Evolutionary conservation across 1,139 yeast species (phyloP).

Genomic region (Debaryomyces nepalensis): DNA sequence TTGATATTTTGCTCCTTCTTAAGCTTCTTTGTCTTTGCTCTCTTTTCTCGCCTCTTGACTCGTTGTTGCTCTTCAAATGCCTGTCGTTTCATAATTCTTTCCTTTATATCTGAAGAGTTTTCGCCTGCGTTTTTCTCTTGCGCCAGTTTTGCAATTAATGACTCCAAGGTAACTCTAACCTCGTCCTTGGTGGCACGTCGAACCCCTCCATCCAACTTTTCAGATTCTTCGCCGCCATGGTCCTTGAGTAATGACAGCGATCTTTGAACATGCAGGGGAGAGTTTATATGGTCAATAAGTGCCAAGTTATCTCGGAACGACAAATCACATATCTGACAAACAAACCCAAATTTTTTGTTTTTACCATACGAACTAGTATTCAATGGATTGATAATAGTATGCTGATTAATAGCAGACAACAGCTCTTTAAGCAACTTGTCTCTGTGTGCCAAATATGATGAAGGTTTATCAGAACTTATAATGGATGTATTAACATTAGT

Average conservation of each 20-base stretch:
- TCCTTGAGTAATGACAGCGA: conserved; percentile 36
- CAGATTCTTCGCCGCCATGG: conserved; percentile 33
- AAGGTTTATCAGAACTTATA: conserved; percentile 23
- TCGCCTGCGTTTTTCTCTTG: conserved; percentile 16
- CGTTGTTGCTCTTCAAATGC: conserved; percentile 45
- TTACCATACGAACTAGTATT: conserved; percentile 26
- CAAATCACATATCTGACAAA: conserved; percentile 77
- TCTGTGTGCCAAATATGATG: conserved; percentile 36
- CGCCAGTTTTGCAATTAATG: conserved; percentile 32
- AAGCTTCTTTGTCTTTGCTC: conserved; percentile 24
- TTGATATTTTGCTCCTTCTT: conserved; percentile 16
- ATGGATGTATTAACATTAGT: conserved; percentile 9
- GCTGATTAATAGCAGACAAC: conserved; percentile 39
- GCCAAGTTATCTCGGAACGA: conserved; percentile 83
- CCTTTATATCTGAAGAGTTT: conserved; percentile 31
- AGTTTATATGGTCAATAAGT: conserved; percentile 81
- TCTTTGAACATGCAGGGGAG: conserved; percentile 57
- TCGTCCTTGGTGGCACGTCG: conserved; percentile 37
- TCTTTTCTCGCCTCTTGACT: conserved; percentile 31
- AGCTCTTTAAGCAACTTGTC: conserved; percentile 35
- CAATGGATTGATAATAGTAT: conserved; percentile 39
- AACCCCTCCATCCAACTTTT: conserved; percentile 36
- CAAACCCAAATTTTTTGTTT: conserved; percentile 78
- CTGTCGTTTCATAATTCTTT: conserved; percentile 48
- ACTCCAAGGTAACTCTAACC: conserved; percentile 39